phyloP scores from a whole-genome alignment of 1,284 basidiomycete genomes.

The Abortiporus biennis region DNA sequence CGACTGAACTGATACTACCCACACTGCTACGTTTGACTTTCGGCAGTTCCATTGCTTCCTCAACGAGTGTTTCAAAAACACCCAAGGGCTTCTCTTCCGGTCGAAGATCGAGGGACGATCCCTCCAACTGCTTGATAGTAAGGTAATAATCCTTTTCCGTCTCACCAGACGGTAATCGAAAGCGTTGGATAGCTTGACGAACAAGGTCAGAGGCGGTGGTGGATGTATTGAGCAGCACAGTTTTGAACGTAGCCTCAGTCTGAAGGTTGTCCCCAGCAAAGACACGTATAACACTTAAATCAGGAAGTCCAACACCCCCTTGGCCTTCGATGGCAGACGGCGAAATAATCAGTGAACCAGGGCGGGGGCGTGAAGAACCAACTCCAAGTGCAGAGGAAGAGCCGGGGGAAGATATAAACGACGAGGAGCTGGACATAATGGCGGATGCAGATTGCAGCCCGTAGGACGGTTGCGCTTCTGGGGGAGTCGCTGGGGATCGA shows the following conservation, averaged over 20 bases:
- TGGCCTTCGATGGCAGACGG: constrained; percentile 53
- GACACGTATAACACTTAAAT: constrained; percentile 90
- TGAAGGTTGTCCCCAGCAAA: constrained; percentile 88
- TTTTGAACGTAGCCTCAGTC: constrained; percentile 97
- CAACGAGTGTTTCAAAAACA: constrained; percentile 82
- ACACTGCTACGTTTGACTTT: constrained; percentile 91
- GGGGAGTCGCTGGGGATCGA: constrained; percentile 69
- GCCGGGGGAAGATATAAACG: constrained; percentile 31
- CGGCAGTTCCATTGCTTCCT: constrained; percentile 71
- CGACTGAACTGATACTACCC: constrained; percentile 88
- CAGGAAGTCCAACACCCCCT: constrained; percentile 65
- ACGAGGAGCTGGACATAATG: constrained; percentile 40
- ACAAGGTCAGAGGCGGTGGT: constrained; percentile 84
- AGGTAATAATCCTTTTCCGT: constrained; percentile 77
- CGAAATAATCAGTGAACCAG: constrained; percentile 68
- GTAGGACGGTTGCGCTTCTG: constrained; percentile 65
- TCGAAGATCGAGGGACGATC: constrained; percentile 69
- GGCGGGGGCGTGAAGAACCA: constrained; percentile 43
- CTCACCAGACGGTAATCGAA: constrained; percentile 68
- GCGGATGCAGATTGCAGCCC: constrained; percentile 61
- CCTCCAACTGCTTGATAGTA: constrained; percentile 89
- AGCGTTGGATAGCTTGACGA: constrained; percentile 89
- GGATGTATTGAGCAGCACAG: constrained; percentile 84
- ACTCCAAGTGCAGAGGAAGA: constrained; percentile 38
- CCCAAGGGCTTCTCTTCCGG: constrained; percentile 75